Base-by-base conservation (phyloP, 2,329 filamentous ascomycete species). In the Gnomoniopsis sp. region DNA sequence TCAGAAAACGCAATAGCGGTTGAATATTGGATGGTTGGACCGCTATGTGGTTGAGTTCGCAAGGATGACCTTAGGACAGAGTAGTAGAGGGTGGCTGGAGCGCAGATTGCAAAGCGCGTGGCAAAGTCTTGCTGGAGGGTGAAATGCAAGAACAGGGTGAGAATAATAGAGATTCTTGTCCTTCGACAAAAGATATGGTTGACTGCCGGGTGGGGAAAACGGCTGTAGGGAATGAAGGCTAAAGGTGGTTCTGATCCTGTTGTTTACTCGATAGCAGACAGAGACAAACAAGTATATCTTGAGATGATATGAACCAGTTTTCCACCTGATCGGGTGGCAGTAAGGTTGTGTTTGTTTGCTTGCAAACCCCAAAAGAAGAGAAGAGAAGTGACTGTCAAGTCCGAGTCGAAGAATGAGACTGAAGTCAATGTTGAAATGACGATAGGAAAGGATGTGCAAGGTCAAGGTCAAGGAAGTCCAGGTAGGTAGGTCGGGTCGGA, bases 81-180 rank as follows among this genome's bases (percentile, higher is more conserved):
- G 51, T 55, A 53, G 46, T 48, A 58, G 54, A 48, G 47, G 59
- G 59, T 61, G 59, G 59, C 59, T 61, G 59, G 59, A 48, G 19
- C 6, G 44, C 11, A 12, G 14, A 12, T 47, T 44, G 41, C 38
- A 41, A 41, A 12, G 4, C 38, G 12, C 38, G 38, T 19, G n/a
- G 41, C 41, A 19, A 44, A 21, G 41, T 6, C 3, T 44, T 19
- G 15, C 8, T 10, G 41, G 10, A 11, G 3, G 15, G 15, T 4
- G 19, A 44, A 41, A 4, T 4, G 17, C 12, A n/a, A 15, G 3
- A n/a, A 4, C 36, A 14, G 14, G 12, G 14, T 41, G 36, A 22
- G 23, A 33, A 15, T 26, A 23, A 8, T 7, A 17, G 14, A n/a
- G 30, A 30, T 8, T 44, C 12, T 21, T 30, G 30, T 17, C 46